Evolutionary conservation across 2,329 filamentous ascomycete species (phyloP), one percentile per base, ranked within the genome.

Genomic region (Stagonosporopsis vannaccii): DNA sequence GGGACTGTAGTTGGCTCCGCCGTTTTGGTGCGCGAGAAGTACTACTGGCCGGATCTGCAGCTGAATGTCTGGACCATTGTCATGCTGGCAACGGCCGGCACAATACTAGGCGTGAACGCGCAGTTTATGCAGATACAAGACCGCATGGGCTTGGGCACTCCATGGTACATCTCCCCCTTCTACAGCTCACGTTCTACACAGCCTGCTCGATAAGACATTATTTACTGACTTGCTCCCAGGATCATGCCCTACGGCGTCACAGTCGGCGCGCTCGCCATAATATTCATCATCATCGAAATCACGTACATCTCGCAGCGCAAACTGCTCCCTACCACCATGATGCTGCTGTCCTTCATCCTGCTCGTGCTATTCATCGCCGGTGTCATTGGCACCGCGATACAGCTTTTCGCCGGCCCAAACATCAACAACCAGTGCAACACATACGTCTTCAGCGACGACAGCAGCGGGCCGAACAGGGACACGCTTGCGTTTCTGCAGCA

Each of bases 41-140:
- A 87, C 77, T 83, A 82, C 76, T 89, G 86, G 86, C 86, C 86
- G 2, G 85, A 88, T 72, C 78, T 84, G 44, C 85, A 87, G 66
- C 80, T 89, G 62, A 87, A 88, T 67, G 74, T 87, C 66, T 89
- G 86, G 86, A 83, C 85, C 49, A 82, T 88, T 63, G 78, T 87
- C 62, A 86, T 88, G 71, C 78, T 88, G 15, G 82, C 80, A 0
- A 81, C 82, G 2, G 84, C 84, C 11, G 80, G 83, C 23, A 81
- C 82, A 48, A 81, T 86, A 51, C 75, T 88, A 2, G 86, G 86
- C 7, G 80, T 88, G 39, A 87, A 84, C 66, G 81, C 84, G 17
- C 81, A 82, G 73, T 87, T 88, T 65, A 83, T 88, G 71, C 65
- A 75, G 2, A 82, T 86, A 20, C 86, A 88, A 72, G 76, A 80